Conservation (phyloP, 1,284 basidiomycete genomes). For the Sutorius eximius region DNA sequence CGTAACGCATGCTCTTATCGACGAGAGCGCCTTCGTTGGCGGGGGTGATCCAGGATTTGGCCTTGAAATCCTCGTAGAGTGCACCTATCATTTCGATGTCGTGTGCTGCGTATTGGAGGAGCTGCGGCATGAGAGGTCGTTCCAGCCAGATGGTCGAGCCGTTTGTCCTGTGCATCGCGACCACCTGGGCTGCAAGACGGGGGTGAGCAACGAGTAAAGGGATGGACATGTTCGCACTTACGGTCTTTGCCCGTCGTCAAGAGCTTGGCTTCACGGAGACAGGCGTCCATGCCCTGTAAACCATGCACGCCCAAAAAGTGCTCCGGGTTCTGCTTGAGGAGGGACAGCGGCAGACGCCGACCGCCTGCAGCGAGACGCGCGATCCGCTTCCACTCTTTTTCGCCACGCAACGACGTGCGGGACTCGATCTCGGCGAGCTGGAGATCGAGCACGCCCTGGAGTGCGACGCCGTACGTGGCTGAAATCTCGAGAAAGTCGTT, state of each 20-base stretch:
- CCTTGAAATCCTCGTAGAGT: conserved; percentile 38
- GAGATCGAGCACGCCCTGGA: conserved; percentile 41
- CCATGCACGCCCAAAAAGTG: conserved; percentile 34
- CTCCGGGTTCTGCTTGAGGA: conserved; percentile 28
- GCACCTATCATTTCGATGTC: conserved; percentile 42
- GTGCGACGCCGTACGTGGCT: conserved; percentile 29
- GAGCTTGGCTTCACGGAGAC: conserved; percentile 19
- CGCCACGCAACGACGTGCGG: conserved; percentile 31
- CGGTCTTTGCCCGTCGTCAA: conserved; percentile 31
- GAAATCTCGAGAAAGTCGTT: conserved; percentile 43
- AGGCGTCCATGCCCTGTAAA: conserved; percentile 34
- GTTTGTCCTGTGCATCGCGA: conserved; percentile 38
- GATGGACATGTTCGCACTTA: conserved; percentile 5
- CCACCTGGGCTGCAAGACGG: conserved; percentile 35
- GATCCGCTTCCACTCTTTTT: conserved; percentile 34
- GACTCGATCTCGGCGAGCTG: conserved; percentile 43
- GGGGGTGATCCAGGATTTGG: conserved; percentile 33
- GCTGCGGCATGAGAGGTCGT: conserved; percentile 37
- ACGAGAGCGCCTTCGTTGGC: conserved; percentile 13
- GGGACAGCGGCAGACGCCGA: conserved; percentile 26
- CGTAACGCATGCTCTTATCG: conserved; percentile 32
- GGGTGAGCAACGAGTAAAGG: neutral
- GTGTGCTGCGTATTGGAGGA: conserved; percentile 43
- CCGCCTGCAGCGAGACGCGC: conserved; percentile 31
- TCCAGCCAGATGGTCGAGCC: conserved; percentile 36